Evolutionary conservation across 2,329 filamentous ascomycete species (phyloP).

Genomic region (Pseudogymnoascus sp.): DNA sequence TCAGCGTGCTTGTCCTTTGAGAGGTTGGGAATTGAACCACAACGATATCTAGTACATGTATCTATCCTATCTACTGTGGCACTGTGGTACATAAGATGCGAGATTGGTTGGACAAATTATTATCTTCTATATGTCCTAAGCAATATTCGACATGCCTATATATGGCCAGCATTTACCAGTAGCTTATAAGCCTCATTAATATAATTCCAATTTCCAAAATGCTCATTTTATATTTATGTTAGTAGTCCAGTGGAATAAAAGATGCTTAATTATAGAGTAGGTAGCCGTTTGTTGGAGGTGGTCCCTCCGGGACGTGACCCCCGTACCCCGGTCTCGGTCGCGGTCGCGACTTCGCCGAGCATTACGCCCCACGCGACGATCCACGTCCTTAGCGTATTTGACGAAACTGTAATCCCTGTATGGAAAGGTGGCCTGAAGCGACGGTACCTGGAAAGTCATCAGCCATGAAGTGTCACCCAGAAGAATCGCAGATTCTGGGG

Average conservation of each 20-base stretch:
- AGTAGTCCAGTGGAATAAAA: neutral
- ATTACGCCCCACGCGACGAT: neutral
- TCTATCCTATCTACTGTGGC: neutral
- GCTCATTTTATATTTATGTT: neutral
- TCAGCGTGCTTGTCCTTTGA: neutral
- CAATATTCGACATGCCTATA: neutral
- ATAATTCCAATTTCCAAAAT: slow-evolving; percentile 2
- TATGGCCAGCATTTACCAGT: neutral
- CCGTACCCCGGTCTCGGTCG: neutral
- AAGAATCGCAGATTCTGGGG: neutral
- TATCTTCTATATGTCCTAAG: neutral
- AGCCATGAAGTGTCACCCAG: neutral
- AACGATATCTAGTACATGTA: neutral
- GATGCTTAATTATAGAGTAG: neutral
- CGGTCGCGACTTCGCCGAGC: neutral
- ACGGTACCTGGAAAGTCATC: neutral
- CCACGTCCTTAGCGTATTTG: slow-evolving; percentile 3
- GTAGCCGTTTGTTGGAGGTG: neutral
- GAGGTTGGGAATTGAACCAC: neutral
- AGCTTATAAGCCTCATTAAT: slow-evolving; percentile 3
- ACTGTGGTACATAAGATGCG: neutral
- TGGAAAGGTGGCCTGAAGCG: slow-evolving; percentile 5
- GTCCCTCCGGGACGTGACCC: neutral
- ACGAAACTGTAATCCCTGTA: slow-evolving; percentile 1
- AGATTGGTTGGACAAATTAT: neutral